Base-by-base conservation (phyloP, 345 rosid genomes). In the Chamaenerion angustifolium region DNA sequence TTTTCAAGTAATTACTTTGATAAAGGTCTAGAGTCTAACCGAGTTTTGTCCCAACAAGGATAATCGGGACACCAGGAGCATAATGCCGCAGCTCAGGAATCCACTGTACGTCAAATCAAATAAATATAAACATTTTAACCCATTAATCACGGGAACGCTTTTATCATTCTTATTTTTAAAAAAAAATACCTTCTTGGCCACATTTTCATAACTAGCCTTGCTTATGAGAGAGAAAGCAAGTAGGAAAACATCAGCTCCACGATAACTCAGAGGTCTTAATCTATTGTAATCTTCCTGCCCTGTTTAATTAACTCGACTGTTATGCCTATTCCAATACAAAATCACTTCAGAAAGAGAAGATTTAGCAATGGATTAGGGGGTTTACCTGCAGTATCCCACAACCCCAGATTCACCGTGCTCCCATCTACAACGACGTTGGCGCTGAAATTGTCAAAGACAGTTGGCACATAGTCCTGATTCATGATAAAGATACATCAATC, bases 271-370 rank as follows among this genome's bases (percentile, higher is more conserved):
- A 43, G 96, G 96, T 56, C 96, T 75, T 56, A 88, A 62, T 66
- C 96, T 79, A 56, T 83, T 83, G 67, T 88, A 88, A 58, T 88
- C 96, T 62, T 88, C 96, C 73, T 88, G 96, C 48, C 96, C 96
- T 88, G 80, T 70, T 25, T 37, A 61, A 54, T 58, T 19, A 40
- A 61, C 54, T 21, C 25, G 1, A 21, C 4, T 21, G 25, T 21
- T 21, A 21, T 4, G 4, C 25, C 25, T 52, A 42, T 48, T 54
- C 48, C 54, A 16, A 43, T 53, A 55, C 41, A 42, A 51, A 14
- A 17, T 40, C 11, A 40, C 10, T 51, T 43, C 25, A 21, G 25
- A 21, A 21, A 35, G 37, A 23, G 27, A 50, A 17, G 16, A 56
- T 10, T 42, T 0, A 21, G 27, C 15, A 42, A 48, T 19, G 3